Evolutionary conservation across 768 basidiomycete species (phyloP), one percentile per base, ranked within the genome.

Genomic region (Podaxis carcinomalis): DNA sequence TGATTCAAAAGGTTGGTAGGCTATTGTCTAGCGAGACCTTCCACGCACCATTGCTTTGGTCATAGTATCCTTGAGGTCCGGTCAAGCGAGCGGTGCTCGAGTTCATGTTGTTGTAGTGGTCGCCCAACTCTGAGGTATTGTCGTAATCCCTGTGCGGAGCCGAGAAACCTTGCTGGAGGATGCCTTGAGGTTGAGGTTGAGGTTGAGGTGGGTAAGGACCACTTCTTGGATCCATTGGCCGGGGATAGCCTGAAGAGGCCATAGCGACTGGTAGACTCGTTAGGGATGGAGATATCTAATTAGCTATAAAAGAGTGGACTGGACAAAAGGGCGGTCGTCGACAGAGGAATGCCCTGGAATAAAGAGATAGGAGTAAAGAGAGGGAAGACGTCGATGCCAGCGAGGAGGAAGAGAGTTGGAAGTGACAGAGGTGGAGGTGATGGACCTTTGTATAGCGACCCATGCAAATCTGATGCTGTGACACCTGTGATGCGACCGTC

Each of bases 21-120:
- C 55, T 47, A 49, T 44, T 23, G 49, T 1, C 27, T 56, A 36
- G 54, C 14, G 36, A 32, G 44, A 61, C 61, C 16, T 32, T 28
- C 2, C 19, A 55, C 59, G 11, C 14, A 74, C 73, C 68, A 64
- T 73, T 66, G 53, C 64, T 70, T 61, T 76, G 74, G 61, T 80
- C 75, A 56, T 76, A 76, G 64, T 73, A 78, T 47, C 67, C 74
- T 56, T 77, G 74, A 51, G 76, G 78, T 61, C 76, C 75, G 36
- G 83, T 82, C 56, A 86, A 78, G 65, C 83, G 77, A 42, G 84
- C 80, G 0, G 82, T 81, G 68, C 83, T 83, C n/a, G 78, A 78
- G 65, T 78, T 83, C 57, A 75, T 73, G 54, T 75, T 76, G 62
- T 67, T 71, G 70, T 84, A 86, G 61, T 80, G 83, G 68, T 86